Evolutionary conservation across 768 basidiomycete species (phyloP), one percentile per base, ranked within the genome.

Genomic region (Pisolithus microcarpus): DNA sequence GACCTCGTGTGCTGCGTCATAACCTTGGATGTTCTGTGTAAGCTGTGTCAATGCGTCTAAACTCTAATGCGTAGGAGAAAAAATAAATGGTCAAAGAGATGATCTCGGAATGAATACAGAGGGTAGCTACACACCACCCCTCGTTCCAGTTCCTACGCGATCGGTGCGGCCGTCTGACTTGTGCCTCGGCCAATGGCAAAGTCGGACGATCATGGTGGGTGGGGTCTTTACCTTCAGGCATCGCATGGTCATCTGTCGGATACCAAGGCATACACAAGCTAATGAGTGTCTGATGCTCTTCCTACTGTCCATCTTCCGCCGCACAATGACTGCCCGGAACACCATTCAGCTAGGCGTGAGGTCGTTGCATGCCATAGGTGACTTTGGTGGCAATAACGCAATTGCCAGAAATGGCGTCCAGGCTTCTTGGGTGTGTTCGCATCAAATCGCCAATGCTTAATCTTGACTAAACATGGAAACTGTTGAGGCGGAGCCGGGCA

Each of bases 211-310:
- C 45, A 36, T n/a, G 51, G 26, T 18, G 23, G 49, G 24, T 40
- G 13, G 21, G 34, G 45, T 63, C 75, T 50, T n/a, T 51, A 85
- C 84, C 77, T 91, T 90, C 31, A 91, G 70, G 75, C 87, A 90
- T 49, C 89, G 75, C 90, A 91, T 91, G n/a, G 89, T 89, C 3
- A 87, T 87, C 62, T 91, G 87, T 7, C 89, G 87, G 49, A 91
- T 88, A 5, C 89, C 89, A 68, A 91, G 19, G 85, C 86, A 60
- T 91, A 91, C 48, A 91, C 86, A 8, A 88, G 89, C 60, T 90
- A 44, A 87, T 79, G 45, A 76, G 58, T 37, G 80, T 67, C 50
- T 80, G 67, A 7, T 80, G 81, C 56, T 88, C 87, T 38, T 86
- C 85, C 76, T 80, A 81, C 59, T 72, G 75, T 58, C 74, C 78